A percentile compares a stretch with the other conserved stretches of the same genome.
These are phyloP conservation scores for Skeletonema tropicum DNA, from an alignment of 108 stramenopile genomes.

Conservation along the genomic window DNA sequence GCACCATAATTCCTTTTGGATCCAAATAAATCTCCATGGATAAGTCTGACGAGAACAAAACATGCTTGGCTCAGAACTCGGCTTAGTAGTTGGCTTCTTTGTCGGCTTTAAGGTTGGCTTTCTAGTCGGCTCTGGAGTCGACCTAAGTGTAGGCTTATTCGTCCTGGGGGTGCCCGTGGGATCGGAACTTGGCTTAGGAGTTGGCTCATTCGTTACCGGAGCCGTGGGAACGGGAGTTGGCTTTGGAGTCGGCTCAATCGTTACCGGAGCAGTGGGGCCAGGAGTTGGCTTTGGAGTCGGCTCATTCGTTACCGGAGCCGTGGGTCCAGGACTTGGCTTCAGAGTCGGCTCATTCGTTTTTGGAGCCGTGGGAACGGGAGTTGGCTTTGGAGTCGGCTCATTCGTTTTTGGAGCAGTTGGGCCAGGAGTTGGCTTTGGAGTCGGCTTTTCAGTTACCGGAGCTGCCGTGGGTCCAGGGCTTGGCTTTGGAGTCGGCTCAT, in stretches of 20 bases:
- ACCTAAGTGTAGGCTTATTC: neutral
- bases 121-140: no score
- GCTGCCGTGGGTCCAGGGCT: neutral
- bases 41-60: neutral
- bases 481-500: neutral
- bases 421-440: neutral
- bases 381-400: neutral
- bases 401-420: neutral
- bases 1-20: neutral
- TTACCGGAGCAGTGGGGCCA: no score
- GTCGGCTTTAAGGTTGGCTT: neutral
- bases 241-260: no score
- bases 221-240: no score
- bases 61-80: neutral
- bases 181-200: neutral
- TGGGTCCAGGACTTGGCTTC: no score
- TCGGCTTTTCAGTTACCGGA: neutral
- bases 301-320: no score
- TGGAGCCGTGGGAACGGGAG: no score
- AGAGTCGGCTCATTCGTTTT: no score
- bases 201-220: neutral
- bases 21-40: neutral
- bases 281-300: no score
- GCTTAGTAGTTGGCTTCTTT: neutral
- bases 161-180: neutral